Evolutionary conservation across 2,329 filamentous ascomycete species (phyloP).

Genomic region (Sporothrix humicola): DNA sequence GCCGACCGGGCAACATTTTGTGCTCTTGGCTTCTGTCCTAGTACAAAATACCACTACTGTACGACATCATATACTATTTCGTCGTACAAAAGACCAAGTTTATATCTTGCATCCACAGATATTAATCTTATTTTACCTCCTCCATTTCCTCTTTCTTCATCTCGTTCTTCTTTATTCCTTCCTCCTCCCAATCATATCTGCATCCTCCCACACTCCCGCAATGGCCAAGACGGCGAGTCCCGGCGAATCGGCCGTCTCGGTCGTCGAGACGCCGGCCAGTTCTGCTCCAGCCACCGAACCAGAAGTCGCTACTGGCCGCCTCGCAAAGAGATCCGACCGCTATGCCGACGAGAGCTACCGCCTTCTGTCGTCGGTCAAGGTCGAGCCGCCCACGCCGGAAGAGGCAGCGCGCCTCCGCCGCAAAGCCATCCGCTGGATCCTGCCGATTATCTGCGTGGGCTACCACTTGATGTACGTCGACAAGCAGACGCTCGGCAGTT

Average conservation of each 20-base stretch:
- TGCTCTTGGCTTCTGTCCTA: background rate
- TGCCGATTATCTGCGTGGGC: slow-evolving; percentile 35
- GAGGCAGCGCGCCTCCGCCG: slow-evolving; percentile 25
- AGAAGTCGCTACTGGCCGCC: background rate
- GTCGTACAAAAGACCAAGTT: background rate
- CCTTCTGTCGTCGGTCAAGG: slow-evolving; percentile 29
- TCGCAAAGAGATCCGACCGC: slow-evolving; percentile 28
- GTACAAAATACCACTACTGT: background rate
- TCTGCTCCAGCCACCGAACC: background rate
- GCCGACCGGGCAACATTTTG: too few species aligned
- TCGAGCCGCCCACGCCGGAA: slow-evolving; percentile 29
- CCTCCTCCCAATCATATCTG: background rate
- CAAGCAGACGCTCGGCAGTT: slow-evolving; percentile 34
- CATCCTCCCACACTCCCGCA: background rate
- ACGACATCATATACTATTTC: background rate
- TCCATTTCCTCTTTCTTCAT: background rate
- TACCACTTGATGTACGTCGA: slow-evolving; percentile 38
- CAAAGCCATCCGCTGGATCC: slow-evolving; percentile 25
- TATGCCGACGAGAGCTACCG: slow-evolving; percentile 34
- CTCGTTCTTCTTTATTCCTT: background rate
- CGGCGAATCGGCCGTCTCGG: slow-evolving; percentile 9
- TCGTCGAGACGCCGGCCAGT: background rate
- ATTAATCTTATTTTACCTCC: background rate
- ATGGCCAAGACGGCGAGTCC: slow-evolving; percentile 7
- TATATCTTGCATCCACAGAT: background rate